Conservation (phyloP, 805 yeast genomes). For the Cyberlindnera saturnus region DNA sequence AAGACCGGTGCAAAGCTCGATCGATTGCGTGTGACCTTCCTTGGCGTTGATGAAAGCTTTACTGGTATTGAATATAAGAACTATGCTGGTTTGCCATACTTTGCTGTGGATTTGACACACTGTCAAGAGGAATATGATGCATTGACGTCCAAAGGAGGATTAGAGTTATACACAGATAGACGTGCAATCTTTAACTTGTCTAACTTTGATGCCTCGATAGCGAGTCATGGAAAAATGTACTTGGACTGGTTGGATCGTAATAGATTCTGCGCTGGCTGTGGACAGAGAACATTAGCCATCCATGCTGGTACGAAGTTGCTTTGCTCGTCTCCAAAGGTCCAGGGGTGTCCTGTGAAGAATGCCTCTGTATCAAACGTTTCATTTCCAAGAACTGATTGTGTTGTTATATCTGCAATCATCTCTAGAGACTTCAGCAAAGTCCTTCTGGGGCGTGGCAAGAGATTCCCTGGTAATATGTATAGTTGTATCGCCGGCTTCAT, state of each 20-base stretch:
- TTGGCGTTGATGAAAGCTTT: constrained; percentile 41
- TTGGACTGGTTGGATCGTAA: constrained; percentile 79
- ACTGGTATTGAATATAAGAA: constrained; percentile 34
- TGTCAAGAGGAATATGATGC: not conserved
- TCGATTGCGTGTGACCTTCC: constrained; percentile 36
- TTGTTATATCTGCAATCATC: constrained; percentile 74
- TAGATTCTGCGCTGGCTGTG: constrained; percentile 86
- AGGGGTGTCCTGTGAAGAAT: constrained; percentile 31
- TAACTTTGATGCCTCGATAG: constrained; percentile 53
- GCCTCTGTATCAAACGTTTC: constrained; percentile 63
- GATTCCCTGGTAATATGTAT: constrained; percentile 60
- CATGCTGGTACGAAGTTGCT: constrained; percentile 61
- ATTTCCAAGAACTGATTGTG: constrained; percentile 91
- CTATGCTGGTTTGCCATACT: constrained; percentile 58
- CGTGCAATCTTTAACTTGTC: constrained; percentile 18
- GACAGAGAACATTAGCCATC: constrained; percentile 49
- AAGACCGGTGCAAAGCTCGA: constrained; percentile 17
- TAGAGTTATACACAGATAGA: constrained; percentile 6
- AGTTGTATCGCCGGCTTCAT: constrained; percentile 91
- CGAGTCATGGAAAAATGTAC: constrained; percentile 77
- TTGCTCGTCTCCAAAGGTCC: constrained; percentile 32
- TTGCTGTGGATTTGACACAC: constrained; percentile 47
- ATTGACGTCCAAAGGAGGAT: not conserved
- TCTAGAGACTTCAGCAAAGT: constrained; percentile 54
- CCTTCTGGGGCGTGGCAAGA: constrained; percentile 62